Conservation (phyloP, 2,329 filamentous ascomycete species). For the Colletotrichum theobromicola region DNA sequence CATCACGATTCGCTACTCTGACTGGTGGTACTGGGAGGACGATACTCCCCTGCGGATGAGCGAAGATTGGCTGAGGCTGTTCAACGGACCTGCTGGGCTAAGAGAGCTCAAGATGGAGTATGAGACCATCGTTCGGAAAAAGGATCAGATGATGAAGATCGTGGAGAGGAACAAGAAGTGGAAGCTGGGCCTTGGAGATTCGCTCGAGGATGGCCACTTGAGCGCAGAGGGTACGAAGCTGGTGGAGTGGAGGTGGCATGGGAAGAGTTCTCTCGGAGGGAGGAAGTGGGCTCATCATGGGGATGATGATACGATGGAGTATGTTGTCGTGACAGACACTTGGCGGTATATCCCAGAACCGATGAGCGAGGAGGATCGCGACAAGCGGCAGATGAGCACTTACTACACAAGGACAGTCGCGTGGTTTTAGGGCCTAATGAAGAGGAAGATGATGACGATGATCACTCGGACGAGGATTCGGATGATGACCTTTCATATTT, state of each 20-base stretch:
- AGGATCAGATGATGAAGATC: slow-evolving; percentile 49
- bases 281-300: slow-evolving; percentile 4
- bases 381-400: too few relatives aligned
- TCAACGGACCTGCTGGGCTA: slow-evolving; percentile 33
- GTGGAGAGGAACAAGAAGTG: slow-evolving; percentile 28
- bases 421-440: too few relatives aligned
- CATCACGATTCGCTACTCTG: slow-evolving; percentile 53
- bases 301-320: slow-evolving; percentile 3
- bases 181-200: neutral
- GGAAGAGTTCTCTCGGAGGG: neutral
- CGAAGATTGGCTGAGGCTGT: slow-evolving; percentile 38
- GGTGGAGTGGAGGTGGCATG: slow-evolving; percentile 5
- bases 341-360: neutral
- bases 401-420: too few relatives aligned
- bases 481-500: neutral
- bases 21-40: slow-evolving; percentile 52
- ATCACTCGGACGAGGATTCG: neutral
- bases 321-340: slow-evolving; percentile 9
- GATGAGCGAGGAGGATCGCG: slow-evolving; percentile 1
- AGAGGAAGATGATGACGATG: neutral
- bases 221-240: slow-evolving; percentile 2
- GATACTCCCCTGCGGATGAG: slow-evolving; percentile 40
- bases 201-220: neutral
- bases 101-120: slow-evolving; percentile 47
- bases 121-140: slow-evolving; percentile 52